These are phyloP conservation scores for Paraphoma sp. DNA, from an alignment of 2,329 filamentous ascomycete genomes.

Conservation along the genomic window DNA sequence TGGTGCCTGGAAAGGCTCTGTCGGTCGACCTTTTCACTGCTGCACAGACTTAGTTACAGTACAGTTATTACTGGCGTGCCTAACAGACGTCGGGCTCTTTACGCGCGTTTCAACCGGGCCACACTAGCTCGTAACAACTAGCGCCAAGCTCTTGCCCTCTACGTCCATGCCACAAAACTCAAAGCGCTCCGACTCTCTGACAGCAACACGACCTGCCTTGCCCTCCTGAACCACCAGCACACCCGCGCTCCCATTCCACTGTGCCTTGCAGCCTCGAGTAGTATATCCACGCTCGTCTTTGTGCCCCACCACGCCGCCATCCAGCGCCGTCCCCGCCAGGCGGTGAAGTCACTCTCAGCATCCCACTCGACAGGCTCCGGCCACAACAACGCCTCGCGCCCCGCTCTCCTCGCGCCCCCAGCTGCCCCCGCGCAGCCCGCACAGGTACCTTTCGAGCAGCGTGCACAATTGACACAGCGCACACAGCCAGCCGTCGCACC, in stretches of 20 bases:
- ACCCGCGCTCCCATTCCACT: conserved; percentile 26
- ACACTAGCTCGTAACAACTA: conserved; percentile 7
- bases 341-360: conserved; percentile 48
- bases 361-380: conserved; percentile 44
- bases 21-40: not conserved
- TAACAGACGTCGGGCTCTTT: conserved; percentile 2
- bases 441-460: conserved; percentile 34
- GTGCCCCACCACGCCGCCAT: conserved; percentile 18
- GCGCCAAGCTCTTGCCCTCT: conserved; percentile 23
- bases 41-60: not conserved
- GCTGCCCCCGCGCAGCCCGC: conserved; percentile 36
- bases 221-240: conserved; percentile 22
- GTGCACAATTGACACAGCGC: conserved; percentile 34
- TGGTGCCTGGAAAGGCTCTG: not conserved
- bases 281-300: conserved; percentile 21
- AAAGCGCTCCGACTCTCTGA: conserved; percentile 36
- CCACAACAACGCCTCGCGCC: conserved; percentile 44
- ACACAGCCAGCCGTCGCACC: conserved; percentile 28
- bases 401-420: conserved; percentile 36
- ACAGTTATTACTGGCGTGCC: conserved; percentile 12
- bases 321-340: conserved; percentile 30
- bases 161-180: conserved; percentile 9
- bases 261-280: conserved; percentile 31
- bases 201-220: conserved; percentile 32
- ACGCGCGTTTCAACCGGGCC: too few species aligned